Evolutionary conservation across 352 stramenopile genomes (phyloP), one percentile per base, ranked within the genome.

Genomic region (Albugo laibachii): DNA sequence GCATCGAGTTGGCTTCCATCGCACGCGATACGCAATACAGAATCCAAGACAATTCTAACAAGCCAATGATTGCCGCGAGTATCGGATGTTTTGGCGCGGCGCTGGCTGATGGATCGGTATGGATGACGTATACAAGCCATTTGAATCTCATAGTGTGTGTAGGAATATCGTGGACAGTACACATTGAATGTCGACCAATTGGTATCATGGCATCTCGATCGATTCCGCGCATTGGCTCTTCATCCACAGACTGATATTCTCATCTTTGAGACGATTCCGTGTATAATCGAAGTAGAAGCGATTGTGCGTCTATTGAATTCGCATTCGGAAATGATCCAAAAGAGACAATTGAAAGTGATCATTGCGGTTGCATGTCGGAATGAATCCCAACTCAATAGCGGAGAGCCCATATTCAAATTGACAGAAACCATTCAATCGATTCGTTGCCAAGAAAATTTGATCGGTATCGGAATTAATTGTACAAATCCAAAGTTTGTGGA

Each of bases 121-220:
- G 24, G 2, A 3, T 13, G 11, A 11, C 21, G 2, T 41, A 13
- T 20, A 44, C 20, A 49, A 41, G 14, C 16, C 44, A 20, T 12
- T 13, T 14, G 27, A 45, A 18, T 11, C 19, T 16, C 39, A 11
- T 13, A 0, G 14, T 10, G 13, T 2, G n/a, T 52, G 20, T 45
- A 84, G 71, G 81, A 94, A 52, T 94, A 94, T 57, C 73, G 67
- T 12, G 81, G 81, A 5, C 59, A 86, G 54, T 93, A 93, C 47
- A 61, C 52, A 47, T 75, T 72, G 59, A 77, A 54, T 21, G 67
- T 69, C 24, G 57, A 70, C 19, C 65, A 83, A 44, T 60, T 93
- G 34, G 65, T 77, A 20, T 61, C 54, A n/a, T 92, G 74, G 69
- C 78, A 93, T 62, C 61, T 49, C 36, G 61, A 80, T 37, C 75